Conservation (phyloP, 2,329 filamentous ascomycete species). For the Paraphoma sp. region DNA sequence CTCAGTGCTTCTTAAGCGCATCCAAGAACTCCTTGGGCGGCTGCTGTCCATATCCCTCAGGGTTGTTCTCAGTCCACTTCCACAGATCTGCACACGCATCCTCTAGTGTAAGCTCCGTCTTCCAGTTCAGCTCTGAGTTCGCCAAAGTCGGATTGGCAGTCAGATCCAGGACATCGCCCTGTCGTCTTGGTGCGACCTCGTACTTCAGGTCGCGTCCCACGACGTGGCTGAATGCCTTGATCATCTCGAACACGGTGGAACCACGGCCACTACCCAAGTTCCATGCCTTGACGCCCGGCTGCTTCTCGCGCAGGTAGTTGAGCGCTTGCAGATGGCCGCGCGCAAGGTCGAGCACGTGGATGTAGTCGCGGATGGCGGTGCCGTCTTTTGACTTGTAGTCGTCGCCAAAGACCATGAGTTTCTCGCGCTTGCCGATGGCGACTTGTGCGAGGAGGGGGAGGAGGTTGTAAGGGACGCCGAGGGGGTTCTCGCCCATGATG, state of each 20-base stretch:
- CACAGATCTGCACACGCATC: conserved; percentile 93
- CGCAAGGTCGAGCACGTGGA: conserved; percentile 91
- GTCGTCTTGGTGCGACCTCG: conserved; percentile 80
- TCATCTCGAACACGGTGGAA: conserved; percentile 96
- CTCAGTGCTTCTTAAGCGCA: conserved; percentile 44
- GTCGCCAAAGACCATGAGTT: conserved; percentile 92
- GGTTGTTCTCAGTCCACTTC: conserved; percentile 97
- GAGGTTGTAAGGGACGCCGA: conserved; percentile 94
- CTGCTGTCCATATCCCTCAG: conserved; percentile 89
- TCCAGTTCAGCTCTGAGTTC: conserved; percentile 90
- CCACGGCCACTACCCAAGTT: conserved; percentile 94
- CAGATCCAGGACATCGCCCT: conserved; percentile 91
- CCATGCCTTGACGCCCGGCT: conserved; percentile 93
- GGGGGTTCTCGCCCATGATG: conserved; percentile 97
- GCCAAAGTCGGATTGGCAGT: conserved; percentile 90
- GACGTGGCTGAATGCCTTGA: conserved; percentile 88
- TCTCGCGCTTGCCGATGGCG: conserved; percentile 91
- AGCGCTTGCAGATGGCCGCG: conserved; percentile 86
- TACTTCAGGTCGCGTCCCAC: conserved; percentile 88
- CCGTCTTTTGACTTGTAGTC: conserved; percentile 92
- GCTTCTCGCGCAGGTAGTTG: conserved; percentile 82
- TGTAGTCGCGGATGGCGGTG: conserved; percentile 96
- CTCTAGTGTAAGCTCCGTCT: conserved; percentile 87
- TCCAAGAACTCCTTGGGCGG: conserved; percentile 84
- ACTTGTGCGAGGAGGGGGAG: conserved; percentile 94